Conservation (phyloP, 2,329 filamentous ascomycete species). For the Epichloe glyceriae region DNA sequence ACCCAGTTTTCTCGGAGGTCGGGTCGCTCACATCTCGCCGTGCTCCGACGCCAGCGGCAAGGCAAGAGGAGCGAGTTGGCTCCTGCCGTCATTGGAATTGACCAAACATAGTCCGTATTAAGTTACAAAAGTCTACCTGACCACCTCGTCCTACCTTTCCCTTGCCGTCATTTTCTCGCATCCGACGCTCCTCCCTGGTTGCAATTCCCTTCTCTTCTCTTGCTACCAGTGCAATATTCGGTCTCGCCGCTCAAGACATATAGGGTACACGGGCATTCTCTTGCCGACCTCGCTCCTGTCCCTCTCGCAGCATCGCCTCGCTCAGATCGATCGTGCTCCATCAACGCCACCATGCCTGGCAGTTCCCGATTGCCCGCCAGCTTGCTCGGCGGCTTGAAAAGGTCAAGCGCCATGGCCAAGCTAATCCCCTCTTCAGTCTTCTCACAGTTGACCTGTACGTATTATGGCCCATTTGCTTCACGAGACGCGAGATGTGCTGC, state of each 20-base stretch:
- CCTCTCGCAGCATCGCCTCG: not conserved
- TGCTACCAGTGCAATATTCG: not conserved
- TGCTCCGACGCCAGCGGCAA: not conserved
- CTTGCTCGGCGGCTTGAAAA: constrained; percentile 52
- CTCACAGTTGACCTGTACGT: constrained; percentile 58
- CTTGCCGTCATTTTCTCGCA: not conserved
- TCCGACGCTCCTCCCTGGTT: not conserved
- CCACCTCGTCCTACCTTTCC: not conserved
- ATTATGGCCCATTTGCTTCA: constrained; percentile 1
- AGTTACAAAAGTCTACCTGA: not conserved
- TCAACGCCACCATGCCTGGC: constrained; percentile 40
- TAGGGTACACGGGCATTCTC: not conserved
- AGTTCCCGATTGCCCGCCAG: constrained; percentile 59
- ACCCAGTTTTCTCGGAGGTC: too few species aligned
- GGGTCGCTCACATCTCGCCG: not conserved
- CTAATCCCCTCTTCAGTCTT: constrained; percentile 42
- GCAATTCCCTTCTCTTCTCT: not conserved
- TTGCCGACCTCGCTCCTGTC: not conserved
- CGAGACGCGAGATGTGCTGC: not conserved
- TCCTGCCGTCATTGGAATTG: too few species aligned
- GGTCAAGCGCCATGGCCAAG: constrained; percentile 43
- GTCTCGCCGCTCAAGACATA: not conserved
- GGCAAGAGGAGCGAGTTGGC: not conserved
- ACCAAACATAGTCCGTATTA: too few species aligned
- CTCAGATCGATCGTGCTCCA: not conserved